These are phyloP conservation scores for Blastobotrys americana DNA, from an alignment of 805 yeast genomes.

Conservation along the genomic window DNA sequence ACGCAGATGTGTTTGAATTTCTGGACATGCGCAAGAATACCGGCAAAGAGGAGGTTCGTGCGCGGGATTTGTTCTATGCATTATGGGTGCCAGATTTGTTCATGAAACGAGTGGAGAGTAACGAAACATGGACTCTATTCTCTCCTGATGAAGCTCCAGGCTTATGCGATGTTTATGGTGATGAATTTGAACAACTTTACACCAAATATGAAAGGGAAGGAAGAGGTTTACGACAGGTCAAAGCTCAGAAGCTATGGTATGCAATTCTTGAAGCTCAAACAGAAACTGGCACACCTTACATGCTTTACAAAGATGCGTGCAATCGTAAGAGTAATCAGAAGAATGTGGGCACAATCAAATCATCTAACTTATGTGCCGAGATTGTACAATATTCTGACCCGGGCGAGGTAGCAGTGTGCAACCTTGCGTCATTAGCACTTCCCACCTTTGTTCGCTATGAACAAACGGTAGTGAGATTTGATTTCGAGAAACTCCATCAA, in stretches of 20 bases:
- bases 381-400: slow-evolving; percentile 81
- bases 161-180: slow-evolving; percentile 69
- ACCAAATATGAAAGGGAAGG: slow-evolving; percentile 61
- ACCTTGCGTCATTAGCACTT: slow-evolving; percentile 82
- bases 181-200: slow-evolving; percentile 64
- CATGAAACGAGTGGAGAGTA: slow-evolving; percentile 72
- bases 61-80: slow-evolving; percentile 86
- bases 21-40: slow-evolving; percentile 81
- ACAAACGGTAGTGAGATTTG: slow-evolving; percentile 42
- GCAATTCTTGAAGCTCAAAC: slow-evolving; percentile 82
- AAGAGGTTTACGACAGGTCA: slow-evolving; percentile 48
- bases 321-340: slow-evolving; percentile 79
- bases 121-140: slow-evolving; percentile 77
- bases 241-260: slow-evolving; percentile 83
- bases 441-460: slow-evolving; percentile 59
- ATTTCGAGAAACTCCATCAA: slow-evolving; percentile 63
- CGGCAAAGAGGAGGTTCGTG: slow-evolving; percentile 87
- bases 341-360: slow-evolving; percentile 82
- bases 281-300: slow-evolving; percentile 91
- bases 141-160: slow-evolving; percentile 86
- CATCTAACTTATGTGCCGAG: slow-evolving; percentile 89
- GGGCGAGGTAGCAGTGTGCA: slow-evolving; percentile 89
- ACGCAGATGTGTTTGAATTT: slow-evolving; percentile 76
- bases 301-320: slow-evolving; percentile 93
- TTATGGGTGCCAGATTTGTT: slow-evolving; percentile 91